Conservation (phyloP, 2,329 filamentous ascomycete genomes). For the Corniculantispora saksenae region DNA sequence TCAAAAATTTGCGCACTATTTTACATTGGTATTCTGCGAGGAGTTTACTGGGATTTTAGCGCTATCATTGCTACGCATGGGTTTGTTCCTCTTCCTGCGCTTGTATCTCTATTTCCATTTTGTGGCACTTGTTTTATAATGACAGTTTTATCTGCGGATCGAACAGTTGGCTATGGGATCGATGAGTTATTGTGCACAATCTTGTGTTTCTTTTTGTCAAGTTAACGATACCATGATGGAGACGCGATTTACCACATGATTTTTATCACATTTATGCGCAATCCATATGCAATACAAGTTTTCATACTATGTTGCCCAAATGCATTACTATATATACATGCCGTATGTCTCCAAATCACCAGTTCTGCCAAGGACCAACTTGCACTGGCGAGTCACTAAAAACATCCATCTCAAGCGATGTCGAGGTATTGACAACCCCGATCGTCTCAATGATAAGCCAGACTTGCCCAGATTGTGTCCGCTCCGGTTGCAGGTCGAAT, state of each 20-base stretch:
- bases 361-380: conserved; percentile 44
- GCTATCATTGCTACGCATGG: background rate
- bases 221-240: conserved; percentile 3
- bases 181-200: background rate
- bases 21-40: background rate
- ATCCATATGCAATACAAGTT: background rate
- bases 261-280: background rate
- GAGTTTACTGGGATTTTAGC: background rate
- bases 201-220: background rate
- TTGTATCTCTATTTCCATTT: conserved; percentile 6
- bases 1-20: background rate
- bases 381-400: conserved; percentile 50
- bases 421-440: conserved; percentile 49
- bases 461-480: conserved; percentile 56
- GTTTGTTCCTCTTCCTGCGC: background rate
- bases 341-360: background rate
- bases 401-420: conserved; percentile 54
- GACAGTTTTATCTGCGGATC: background rate
- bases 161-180: background rate
- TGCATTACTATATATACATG: background rate
- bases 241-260: background rate
- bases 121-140: too few species aligned
- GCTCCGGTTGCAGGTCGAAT: conserved; percentile 71
- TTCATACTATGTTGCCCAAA: background rate
- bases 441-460: conserved; percentile 84